A percentile compares a stretch with the other conserved stretches of the same genome.
Conservation (phyloP, 176 grass and related monocot genomes). For the Elymus sibiricus region DNA sequence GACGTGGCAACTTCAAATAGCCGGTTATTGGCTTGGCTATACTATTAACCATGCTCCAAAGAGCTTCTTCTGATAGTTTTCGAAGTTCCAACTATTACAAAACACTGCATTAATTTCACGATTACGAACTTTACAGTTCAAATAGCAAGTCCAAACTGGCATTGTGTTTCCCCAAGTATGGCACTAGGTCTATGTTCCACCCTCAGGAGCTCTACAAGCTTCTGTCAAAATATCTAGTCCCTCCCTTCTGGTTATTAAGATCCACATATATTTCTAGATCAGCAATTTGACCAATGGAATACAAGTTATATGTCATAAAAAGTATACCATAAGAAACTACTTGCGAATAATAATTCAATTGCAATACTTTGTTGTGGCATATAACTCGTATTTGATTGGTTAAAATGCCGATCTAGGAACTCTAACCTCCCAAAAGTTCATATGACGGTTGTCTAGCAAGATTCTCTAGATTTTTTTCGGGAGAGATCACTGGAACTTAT, state of each 20-base stretch:
- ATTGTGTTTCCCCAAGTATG: slow-evolving; percentile 13
- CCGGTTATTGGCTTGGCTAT: no score
- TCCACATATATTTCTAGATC: not conserved
- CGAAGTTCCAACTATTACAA: not conserved
- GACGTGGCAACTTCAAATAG: no score
- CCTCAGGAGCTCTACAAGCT: not conserved
- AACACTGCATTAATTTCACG: not conserved
- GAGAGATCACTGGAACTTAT: not conserved
- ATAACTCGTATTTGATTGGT: not conserved
- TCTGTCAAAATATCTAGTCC: not conserved
- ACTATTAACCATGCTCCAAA: no score
- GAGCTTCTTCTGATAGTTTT: not conserved
- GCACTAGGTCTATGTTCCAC: not conserved
- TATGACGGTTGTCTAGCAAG: not conserved
- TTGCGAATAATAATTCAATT: not conserved
- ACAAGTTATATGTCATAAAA: not conserved
- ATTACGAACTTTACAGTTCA: not conserved
- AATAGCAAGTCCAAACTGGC: not conserved
- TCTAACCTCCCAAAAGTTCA: not conserved
- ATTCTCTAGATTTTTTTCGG: not conserved
- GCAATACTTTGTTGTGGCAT: not conserved
- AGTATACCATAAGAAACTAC: not conserved
- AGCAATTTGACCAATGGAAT: no score
- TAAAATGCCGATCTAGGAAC: not conserved
- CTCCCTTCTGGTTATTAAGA: not conserved